phyloP scores from a whole-genome alignment of 768 basidiomycete species.

The Suillus placidus region DNA sequence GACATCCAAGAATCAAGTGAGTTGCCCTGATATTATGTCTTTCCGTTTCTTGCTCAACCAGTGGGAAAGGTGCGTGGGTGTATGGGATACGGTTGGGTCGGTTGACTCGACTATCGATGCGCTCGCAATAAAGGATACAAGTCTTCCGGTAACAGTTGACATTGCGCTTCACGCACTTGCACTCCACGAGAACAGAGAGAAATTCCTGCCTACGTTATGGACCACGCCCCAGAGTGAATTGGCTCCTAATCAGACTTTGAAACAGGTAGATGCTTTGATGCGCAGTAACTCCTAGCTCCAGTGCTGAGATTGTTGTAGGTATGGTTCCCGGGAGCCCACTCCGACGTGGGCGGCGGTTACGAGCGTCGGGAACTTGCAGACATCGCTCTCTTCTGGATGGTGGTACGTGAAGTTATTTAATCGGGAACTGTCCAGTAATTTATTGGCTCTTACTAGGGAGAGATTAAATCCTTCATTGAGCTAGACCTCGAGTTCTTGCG shows the following conservation, averaged over 20 bases:
- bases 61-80: constrained; percentile 24
- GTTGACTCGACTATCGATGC: constrained; percentile 12
- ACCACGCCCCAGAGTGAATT: constrained; percentile 6
- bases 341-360: constrained; percentile 23
- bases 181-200: constrained; percentile 27
- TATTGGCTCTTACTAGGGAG: constrained; percentile 1
- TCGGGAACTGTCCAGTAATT: not conserved
- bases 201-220: constrained; percentile 27
- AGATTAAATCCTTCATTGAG: constrained; percentile 4
- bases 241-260: constrained; percentile 13
- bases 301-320: constrained; percentile 15
- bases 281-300: not conserved
- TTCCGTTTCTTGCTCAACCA: no score
- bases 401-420: constrained; percentile 9
- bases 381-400: constrained; percentile 28
- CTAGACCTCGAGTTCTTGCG: constrained; percentile 5
- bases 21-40: not conserved
- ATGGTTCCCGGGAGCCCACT: constrained; percentile 32
- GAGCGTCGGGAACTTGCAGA: constrained; percentile 18
- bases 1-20: not conserved
- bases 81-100: constrained; percentile 28
- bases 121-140: constrained; percentile 21
- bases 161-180: constrained; percentile 29
- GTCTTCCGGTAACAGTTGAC: constrained; percentile 19
- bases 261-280: constrained; percentile 15